A percentile compares a stretch with the other conserved stretches of the same genome.
Conservation (phyloP, 1,284 basidiomycete species). For the Apiotrichum porosum region DNA sequence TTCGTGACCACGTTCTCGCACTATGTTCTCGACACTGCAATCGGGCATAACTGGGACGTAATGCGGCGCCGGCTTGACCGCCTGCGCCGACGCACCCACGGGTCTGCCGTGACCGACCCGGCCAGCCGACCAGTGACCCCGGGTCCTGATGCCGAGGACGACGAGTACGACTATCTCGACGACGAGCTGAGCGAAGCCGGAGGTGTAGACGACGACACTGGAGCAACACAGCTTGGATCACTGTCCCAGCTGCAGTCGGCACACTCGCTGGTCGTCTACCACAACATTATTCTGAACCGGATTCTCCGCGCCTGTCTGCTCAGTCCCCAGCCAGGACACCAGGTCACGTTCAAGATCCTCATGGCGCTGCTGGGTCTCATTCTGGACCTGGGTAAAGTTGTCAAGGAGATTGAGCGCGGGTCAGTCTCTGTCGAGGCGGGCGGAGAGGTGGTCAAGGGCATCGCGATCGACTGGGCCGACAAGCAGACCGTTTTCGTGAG, state of each 20-base stretch:
- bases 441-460: slow-evolving; percentile 53
- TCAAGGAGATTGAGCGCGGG: slow-evolving; percentile 59
- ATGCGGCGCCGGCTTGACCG: slow-evolving; percentile 55
- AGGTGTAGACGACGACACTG: slow-evolving; percentile 29
- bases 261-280: slow-evolving; percentile 65
- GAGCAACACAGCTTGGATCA: slow-evolving; percentile 8
- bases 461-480: slow-evolving; percentile 56
- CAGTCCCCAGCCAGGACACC: slow-evolving; percentile 58
- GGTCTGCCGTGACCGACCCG: neutral
- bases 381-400: slow-evolving; percentile 64
- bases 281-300: slow-evolving; percentile 66
- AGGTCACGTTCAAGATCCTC: slow-evolving; percentile 59
- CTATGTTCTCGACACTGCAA: slow-evolving; percentile 71
- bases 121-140: slow-evolving; percentile 25
- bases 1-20: slow-evolving; percentile 62
- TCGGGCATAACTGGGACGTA: slow-evolving; percentile 65
- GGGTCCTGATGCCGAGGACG: slow-evolving; percentile 11
- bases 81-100: slow-evolving; percentile 15
- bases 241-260: slow-evolving; percentile 54
- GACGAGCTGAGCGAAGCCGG: slow-evolving; percentile 18
- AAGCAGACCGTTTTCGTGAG: slow-evolving; percentile 60
- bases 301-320: slow-evolving; percentile 74
- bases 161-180: slow-evolving; percentile 16
- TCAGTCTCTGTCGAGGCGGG: slow-evolving; percentile 60
- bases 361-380: slow-evolving; percentile 62